Evolutionary conservation across 106 monocot genomes (phyloP).

Genomic region (Allium sativum): DNA sequence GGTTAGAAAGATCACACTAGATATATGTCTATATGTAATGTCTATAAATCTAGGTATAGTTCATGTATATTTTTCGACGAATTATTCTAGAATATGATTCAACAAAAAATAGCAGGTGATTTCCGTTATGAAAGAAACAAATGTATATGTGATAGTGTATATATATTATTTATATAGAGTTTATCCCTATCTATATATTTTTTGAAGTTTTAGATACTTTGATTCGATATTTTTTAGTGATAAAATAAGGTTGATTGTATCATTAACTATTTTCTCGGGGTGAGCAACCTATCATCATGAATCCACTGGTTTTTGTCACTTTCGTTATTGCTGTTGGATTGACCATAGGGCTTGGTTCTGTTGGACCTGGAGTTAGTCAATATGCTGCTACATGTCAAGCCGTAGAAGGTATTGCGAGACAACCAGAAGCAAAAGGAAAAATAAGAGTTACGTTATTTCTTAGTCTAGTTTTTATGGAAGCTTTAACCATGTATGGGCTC

Average conservation of each 20-base stretch:
- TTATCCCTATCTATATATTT: no score
- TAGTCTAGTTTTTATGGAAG: no score
- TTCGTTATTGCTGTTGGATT: neutral
- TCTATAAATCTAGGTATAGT: neutral
- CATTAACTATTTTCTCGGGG: no score
- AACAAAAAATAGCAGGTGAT: neutral
- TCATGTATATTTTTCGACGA: neutral
- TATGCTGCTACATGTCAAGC: neutral
- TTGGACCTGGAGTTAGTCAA: conserved; percentile 1
- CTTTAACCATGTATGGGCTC: no score
- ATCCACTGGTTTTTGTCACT: neutral
- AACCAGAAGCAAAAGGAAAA: neutral
- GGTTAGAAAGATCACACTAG: neutral
- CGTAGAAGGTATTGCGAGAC: neutral
- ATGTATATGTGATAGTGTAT: no score
- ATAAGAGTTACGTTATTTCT: no score
- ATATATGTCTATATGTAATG: neutral
- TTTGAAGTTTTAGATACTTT: no score
- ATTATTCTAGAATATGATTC: neutral
- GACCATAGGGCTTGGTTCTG: neutral
- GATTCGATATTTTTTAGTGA: no score
- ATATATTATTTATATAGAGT: no score
- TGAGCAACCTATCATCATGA: no score
- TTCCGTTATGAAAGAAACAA: no score
- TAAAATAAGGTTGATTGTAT: no score